Percentiles rank a stretch among this genome's conserved stretches.
phyloP scores from a whole-genome alignment of 306 rosid genomes.

The Fragaria iinumae region DNA sequence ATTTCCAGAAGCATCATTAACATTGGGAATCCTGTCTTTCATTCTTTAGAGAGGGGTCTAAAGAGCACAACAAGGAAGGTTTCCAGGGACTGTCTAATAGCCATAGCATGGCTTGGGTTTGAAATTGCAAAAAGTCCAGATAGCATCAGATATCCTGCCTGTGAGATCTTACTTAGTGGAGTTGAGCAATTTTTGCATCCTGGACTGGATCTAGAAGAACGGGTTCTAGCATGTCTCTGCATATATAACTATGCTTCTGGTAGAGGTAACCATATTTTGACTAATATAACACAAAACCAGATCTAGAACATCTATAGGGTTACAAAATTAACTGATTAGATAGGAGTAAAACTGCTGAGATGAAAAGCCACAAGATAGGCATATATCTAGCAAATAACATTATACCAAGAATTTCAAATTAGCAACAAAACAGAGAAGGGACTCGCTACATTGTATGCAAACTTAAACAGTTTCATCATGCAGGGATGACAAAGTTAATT shows the following conservation, averaged over 20 bases:
- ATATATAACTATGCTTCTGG: constrained; percentile 73
- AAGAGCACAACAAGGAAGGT: constrained; percentile 55
- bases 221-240: constrained; percentile 76
- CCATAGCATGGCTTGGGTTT: constrained; percentile 81
- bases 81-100: constrained; percentile 58
- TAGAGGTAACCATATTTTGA: constrained; percentile 45
- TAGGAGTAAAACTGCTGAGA: not conserved
- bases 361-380: not conserved
- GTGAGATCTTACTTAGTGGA: constrained; percentile 63
- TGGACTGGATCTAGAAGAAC: constrained; percentile 69
- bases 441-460: not conserved
- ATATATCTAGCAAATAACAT: not conserved
- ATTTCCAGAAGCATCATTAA: constrained; percentile 49
- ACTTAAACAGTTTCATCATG: constrained; percentile 9
- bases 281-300: not conserved
- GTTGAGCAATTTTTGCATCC: constrained; percentile 71
- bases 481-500: constrained; percentile 72
- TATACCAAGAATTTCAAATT: constrained; percentile 2
- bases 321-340: not conserved
- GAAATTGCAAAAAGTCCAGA: constrained; percentile 59
- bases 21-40: constrained; percentile 54
- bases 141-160: constrained; percentile 48
- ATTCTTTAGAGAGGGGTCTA: constrained; percentile 58
- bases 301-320: not conserved
- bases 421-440: not conserved